Evolutionary conservation across 495 filamentous ascomycete genomes (phyloP).

Genomic region (Aspergillus steynii): DNA sequence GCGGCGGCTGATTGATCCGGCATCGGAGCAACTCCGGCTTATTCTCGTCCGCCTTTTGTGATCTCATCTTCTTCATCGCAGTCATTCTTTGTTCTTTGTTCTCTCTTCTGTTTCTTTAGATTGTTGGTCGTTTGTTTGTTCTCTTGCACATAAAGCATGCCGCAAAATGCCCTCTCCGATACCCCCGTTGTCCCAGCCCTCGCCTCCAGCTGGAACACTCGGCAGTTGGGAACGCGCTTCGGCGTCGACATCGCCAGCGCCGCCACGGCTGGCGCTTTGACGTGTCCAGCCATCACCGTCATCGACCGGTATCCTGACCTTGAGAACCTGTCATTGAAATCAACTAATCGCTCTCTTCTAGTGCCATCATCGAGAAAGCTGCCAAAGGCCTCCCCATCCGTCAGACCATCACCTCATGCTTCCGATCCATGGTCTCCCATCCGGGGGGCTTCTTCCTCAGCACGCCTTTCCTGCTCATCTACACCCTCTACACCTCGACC

Average conservation of each 20-base stretch:
- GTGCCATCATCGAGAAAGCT: conserved; percentile 93
- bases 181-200: not conserved
- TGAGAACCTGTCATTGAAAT: not conserved
- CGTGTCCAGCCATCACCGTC: conserved; percentile 85
- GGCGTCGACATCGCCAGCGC: conserved; percentile 75
- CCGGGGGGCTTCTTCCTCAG: conserved; percentile 73
- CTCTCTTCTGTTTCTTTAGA: not conserved
- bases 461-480: conserved; percentile 83
- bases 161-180: conserved; percentile 31
- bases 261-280: conserved; percentile 71
- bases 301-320: conserved; percentile 74
- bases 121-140: not conserved
- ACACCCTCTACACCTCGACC: conserved; percentile 84
- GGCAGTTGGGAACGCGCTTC: conserved; percentile 65
- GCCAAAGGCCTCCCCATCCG: conserved; percentile 75
- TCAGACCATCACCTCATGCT: conserved; percentile 62
- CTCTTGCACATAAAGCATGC: conserved; percentile 27
- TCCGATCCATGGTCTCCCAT: conserved; percentile 62
- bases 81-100: conserved; percentile 2
- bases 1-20: conserved; percentile 5
- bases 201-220: conserved; percentile 72
- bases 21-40: conserved; percentile 13
- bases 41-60: not conserved
- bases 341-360: conserved; percentile 33
- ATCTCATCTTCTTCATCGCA: not conserved